Conservation (phyloP, 2,329 filamentous ascomycete species). For the Neofusicoccum umdonicola region DNA sequence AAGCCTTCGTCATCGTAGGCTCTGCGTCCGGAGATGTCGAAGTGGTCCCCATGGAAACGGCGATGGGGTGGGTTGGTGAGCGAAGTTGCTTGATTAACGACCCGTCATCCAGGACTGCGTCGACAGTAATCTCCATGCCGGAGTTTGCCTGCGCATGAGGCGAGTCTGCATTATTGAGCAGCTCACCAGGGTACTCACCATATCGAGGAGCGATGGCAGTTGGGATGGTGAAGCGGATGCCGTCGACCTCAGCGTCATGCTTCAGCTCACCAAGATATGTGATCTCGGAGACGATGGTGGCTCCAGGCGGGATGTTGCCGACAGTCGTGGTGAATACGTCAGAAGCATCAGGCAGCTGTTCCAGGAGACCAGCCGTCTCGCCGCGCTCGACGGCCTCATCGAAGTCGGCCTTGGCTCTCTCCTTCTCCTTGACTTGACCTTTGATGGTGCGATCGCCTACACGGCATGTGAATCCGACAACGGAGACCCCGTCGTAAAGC, state of each 20-base stretch:
- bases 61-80: conserved; percentile 67
- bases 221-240: conserved; percentile 67
- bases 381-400: conserved; percentile 57
- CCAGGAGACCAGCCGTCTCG: conserved; percentile 63
- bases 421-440: conserved; percentile 66
- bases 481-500: conserved; percentile 68
- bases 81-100: conserved; percentile 61
- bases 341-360: conserved; percentile 58
- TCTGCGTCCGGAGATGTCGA: conserved; percentile 46
- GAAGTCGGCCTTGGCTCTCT: conserved; percentile 60
- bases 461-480: conserved; percentile 65
- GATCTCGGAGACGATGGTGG: conserved; percentile 59
- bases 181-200: conserved; percentile 46
- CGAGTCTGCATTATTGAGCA: conserved; percentile 22
- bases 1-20: conserved; percentile 59
- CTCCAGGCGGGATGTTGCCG: conserved; percentile 63
- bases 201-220: conserved; percentile 67
- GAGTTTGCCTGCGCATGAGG: conserved; percentile 21
- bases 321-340: conserved; percentile 69
- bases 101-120: conserved; percentile 57
- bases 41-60: conserved; percentile 61
- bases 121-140: conserved; percentile 56
- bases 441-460: conserved; percentile 60
- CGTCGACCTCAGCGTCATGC: conserved; percentile 67
- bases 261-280: conserved; percentile 69